Base-by-base conservation (phyloP, 148 eudicot species). In the Gaultheria prostrata region DNA sequence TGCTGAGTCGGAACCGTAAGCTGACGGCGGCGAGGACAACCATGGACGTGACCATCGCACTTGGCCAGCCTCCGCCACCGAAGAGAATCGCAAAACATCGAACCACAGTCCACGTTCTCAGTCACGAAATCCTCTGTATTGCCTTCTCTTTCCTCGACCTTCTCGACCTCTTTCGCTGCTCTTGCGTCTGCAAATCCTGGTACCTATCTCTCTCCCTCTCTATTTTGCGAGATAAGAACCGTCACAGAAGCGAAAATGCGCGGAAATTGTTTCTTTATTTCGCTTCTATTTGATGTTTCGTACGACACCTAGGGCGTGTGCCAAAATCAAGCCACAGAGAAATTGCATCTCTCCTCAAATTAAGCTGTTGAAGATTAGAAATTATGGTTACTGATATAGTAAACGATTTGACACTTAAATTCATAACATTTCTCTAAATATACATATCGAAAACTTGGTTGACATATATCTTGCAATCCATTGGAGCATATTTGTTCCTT, bases 101-200 rank as follows among this genome's bases (percentile, higher is more conserved):
- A 12, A 59, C 79, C 1, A 90, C 74, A 32, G 33, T 89, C 12
- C 81, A 87, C 26, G 71, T 86, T n/a, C 84, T 95, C 7, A 91
- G 86, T 18, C 72, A 86, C 30, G 98, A 94, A 77, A 86, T 84
- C 8, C 87, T 95, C 24, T 88, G 86, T 82, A 82, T 85, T 18
- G 85, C 94, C 20, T 94, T 94, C 88, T 30, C 94, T 9, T 85
- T 85, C 45, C 91, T 95, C 82, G 95, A 95, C 86, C 63, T 94
- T 77, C 83, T 93, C 83, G 92, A 92, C 82, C 91, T 94, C 75
- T 89, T 90, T 82, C 98, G 91, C 76, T 94, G 91, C 91, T 90
- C 95, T 79, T 87, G 88, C 77, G 97, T 95, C 85, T 92, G 91
- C 88, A 90, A 89, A 86, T 92, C 91, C 63, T 95, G 98, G 98